Percentiles rank a stretch among this genome's conserved stretches.
Evolutionary conservation across 305 asterid species (phyloP).

Genomic region (Fraxinus albicans): DNA sequence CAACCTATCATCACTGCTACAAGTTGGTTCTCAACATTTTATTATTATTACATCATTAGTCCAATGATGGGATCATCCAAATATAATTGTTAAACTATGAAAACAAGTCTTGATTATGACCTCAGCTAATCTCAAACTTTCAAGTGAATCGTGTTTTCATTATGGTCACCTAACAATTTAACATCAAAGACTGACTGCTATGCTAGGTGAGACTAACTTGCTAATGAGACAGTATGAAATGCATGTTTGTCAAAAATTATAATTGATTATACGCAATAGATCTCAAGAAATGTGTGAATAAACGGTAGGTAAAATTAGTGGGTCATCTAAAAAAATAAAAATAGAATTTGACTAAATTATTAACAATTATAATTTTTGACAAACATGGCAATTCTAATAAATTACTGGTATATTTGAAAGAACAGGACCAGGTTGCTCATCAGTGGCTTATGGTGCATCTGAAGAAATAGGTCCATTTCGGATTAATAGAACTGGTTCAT

Average conservation of each 20-base stretch:
- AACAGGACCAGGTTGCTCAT: slow-evolving; percentile 50
- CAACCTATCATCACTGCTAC: too few species aligned
- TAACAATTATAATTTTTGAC: too few species aligned
- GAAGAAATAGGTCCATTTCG: slow-evolving; percentile 50
- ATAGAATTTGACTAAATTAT: too few species aligned
- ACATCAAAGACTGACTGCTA: not conserved
- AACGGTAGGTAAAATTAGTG: not conserved
- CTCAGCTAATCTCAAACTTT: not conserved
- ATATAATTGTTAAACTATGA: not conserved
- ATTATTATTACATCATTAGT: not conserved
- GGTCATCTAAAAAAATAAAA: too few species aligned
- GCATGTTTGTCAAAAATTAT: too few species aligned
- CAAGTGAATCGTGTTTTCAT: not conserved
- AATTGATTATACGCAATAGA: not conserved
- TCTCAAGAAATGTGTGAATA: not conserved
- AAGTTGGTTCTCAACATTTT: too few species aligned
- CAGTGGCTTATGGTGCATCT: slow-evolving; percentile 47
- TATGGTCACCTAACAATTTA: not conserved
- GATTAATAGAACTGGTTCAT: slow-evolving; percentile 35
- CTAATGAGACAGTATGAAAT: not conserved
- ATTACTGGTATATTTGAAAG: too few species aligned
- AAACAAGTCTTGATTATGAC: not conserved
- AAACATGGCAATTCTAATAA: too few species aligned
- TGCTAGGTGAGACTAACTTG: not conserved
- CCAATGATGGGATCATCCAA: not conserved